phyloP scores from a whole-genome alignment of 2,329 filamentous ascomycete genomes.

The Lachnellula occidentalis region DNA sequence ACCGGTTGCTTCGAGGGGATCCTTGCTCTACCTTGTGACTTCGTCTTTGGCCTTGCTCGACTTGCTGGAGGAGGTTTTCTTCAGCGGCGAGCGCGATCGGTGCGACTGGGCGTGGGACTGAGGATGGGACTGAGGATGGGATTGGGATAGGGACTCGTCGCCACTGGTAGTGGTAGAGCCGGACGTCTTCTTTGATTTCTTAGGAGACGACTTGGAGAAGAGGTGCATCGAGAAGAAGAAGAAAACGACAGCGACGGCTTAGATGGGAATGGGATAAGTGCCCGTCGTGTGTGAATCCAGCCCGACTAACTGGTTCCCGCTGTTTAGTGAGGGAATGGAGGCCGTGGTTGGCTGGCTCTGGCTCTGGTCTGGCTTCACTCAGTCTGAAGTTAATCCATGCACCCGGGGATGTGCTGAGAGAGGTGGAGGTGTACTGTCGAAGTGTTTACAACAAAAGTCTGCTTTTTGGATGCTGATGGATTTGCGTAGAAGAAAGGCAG shows the following conservation, averaged over 20 bases:
- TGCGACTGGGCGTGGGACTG: constrained; percentile 9
- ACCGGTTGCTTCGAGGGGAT: constrained; percentile 28
- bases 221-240: constrained; percentile 27
- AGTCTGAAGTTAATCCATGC: constrained; percentile 8
- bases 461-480: too few species aligned
- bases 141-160: constrained; percentile 15
- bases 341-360: constrained; percentile 6
- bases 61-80: constrained; percentile 24
- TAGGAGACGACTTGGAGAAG: constrained; percentile 31
- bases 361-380: too few species aligned
- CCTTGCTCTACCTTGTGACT: constrained; percentile 24
- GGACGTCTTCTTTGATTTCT: constrained; percentile 30
- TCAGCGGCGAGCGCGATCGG: constrained; percentile 27
- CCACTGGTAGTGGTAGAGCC: constrained; percentile 20
- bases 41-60: constrained; percentile 27
- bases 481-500: too few species aligned
- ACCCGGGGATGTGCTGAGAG: neutral
- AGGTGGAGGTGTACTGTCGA: neutral
- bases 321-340: constrained; percentile 4
- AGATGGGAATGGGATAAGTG: neutral
- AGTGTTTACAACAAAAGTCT: too few species aligned
- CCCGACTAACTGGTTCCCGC: constrained; percentile 4
- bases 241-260: neutral
- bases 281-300: neutral
- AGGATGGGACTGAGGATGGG: neutral